A percentile compares a stretch with the other conserved stretches of the same genome.
phyloP scores from a whole-genome alignment of 306 rosid genomes.

The Ceratonia siliqua region DNA sequence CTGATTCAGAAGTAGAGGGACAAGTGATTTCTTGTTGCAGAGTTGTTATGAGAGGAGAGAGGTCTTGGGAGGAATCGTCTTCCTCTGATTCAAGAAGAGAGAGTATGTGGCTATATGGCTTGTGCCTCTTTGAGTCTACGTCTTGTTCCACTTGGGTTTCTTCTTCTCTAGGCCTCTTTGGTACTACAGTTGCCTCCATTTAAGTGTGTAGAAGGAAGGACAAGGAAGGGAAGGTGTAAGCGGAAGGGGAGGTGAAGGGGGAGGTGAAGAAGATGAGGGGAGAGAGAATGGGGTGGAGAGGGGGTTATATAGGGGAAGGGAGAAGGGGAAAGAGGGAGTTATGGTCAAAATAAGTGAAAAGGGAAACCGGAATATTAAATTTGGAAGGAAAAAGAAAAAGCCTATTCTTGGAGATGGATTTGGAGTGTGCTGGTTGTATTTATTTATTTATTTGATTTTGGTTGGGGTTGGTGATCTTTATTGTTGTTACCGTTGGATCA shows the following conservation, averaged over 20 bases:
- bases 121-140: constrained; percentile 50
- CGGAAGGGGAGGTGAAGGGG: not conserved
- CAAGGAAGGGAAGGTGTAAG: not conserved
- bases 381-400: too few relatives aligned
- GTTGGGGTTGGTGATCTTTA: not conserved
- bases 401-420: not conserved
- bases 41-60: constrained; percentile 12
- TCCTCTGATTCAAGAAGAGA: constrained; percentile 73
- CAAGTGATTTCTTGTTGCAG: constrained; percentile 65
- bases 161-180: constrained; percentile 66
- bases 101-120: constrained; percentile 58
- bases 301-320: constrained; percentile 49
- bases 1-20: not conserved
- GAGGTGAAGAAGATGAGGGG: not conserved
- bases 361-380: constrained; percentile 28
- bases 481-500: not conserved
- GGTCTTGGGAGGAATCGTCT: constrained; percentile 58
- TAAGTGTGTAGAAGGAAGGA: not conserved
- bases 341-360: constrained; percentile 41
- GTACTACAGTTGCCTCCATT: constrained; percentile 47
- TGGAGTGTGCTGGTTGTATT: not conserved
- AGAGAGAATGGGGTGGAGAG: constrained; percentile 43
- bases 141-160: constrained; percentile 37
- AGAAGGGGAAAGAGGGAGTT: not conserved
- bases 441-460: too few relatives aligned